A percentile compares a stretch with the other conserved stretches of the same genome.
Evolutionary conservation across 371 early-diverging fungal genomes (phyloP).

Genomic region (Rhizopus delemar): DNA sequence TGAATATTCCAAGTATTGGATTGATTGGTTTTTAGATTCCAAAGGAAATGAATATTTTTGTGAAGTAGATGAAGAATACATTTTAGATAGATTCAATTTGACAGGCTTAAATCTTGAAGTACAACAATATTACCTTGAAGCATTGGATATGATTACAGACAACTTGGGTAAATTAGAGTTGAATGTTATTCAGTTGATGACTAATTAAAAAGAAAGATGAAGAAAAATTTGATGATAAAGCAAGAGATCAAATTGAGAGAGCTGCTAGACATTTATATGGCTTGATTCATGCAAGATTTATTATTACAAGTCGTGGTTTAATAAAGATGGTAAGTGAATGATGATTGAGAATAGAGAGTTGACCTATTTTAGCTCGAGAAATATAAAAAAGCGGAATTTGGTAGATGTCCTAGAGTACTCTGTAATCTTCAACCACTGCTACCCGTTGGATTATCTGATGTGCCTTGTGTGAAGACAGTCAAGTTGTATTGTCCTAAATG

Average conservation of each 20-base stretch:
- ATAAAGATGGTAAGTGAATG: constrained; percentile 69
- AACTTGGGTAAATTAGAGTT: constrained; percentile 46
- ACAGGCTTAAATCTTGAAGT: constrained; percentile 82
- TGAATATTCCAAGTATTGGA: constrained; percentile 74
- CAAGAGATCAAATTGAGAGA: constrained; percentile 65
- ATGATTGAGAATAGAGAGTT: neutral
- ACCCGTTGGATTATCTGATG: constrained; percentile 89
- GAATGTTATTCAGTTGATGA: neutral
- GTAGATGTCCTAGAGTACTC: constrained; percentile 89
- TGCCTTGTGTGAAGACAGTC: constrained; percentile 73
- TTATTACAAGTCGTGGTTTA: constrained; percentile 83
- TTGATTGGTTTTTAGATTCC: constrained; percentile 71
- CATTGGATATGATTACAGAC: constrained; percentile 90
- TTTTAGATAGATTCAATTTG: constrained; percentile 92
- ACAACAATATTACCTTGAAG: constrained; percentile 68
- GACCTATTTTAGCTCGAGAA: constrained; percentile 63
- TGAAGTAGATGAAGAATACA: constrained; percentile 92
- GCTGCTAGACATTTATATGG: constrained; percentile 85
- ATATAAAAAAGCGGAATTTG: constrained; percentile 86
- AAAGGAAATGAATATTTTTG: constrained; percentile 91
- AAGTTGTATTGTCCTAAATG: constrained; percentile 90
- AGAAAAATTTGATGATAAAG: constrained; percentile 63
- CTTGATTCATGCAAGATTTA: constrained; percentile 88
- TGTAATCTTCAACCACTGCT: constrained; percentile 80
- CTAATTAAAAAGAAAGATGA: constrained; percentile 39